Evolutionary conservation across 495 filamentous ascomycete genomes (phyloP).

Genomic region (Xylaria telfairii): DNA sequence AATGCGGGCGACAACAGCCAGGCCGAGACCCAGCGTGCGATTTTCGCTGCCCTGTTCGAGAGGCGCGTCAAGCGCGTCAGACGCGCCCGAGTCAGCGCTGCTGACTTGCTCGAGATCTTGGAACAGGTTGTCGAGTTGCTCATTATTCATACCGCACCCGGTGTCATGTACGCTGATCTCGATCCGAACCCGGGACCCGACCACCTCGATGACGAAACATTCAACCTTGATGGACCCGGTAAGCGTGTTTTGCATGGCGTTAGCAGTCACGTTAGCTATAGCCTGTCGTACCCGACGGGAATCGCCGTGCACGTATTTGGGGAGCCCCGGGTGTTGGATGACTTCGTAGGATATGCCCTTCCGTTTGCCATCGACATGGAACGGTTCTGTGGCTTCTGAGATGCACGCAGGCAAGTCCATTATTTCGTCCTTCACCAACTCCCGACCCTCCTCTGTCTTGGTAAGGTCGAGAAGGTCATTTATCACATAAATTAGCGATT

Average conservation of each 20-base stretch:
- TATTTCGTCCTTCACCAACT: slow-evolving; percentile 79
- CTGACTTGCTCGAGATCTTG: slow-evolving; percentile 87
- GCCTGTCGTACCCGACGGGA: slow-evolving; percentile 79
- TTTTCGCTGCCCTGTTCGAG: slow-evolving; percentile 39
- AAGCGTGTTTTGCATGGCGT: slow-evolving; percentile 82
- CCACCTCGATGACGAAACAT: slow-evolving; percentile 57
- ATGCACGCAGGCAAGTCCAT: slow-evolving; percentile 78
- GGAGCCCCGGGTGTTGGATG: slow-evolving; percentile 71
- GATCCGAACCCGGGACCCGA: slow-evolving; percentile 59
- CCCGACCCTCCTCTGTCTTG: slow-evolving; percentile 82
- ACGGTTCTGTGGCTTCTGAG: slow-evolving; percentile 76
- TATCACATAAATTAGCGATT: slow-evolving; percentile 93
- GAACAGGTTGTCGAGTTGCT: slow-evolving; percentile 79
- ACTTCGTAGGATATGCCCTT: slow-evolving; percentile 76
- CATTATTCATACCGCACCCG: slow-evolving; percentile 75
- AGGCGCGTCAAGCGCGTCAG: slow-evolving; percentile 40
- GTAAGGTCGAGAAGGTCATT: slow-evolving; percentile 94
- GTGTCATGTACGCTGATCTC: slow-evolving; percentile 82
- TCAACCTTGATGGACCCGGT: slow-evolving; percentile 76
- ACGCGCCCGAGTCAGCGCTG: slow-evolving; percentile 53
- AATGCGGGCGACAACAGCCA: slow-evolving; percentile 85
- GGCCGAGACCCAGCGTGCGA: slow-evolving; percentile 75
- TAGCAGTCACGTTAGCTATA: slow-evolving; percentile 81
- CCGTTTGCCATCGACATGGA: slow-evolving; percentile 73
- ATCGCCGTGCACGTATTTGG: slow-evolving; percentile 77